phyloP scores from a whole-genome alignment of 148 eudicot species.

The Fagopyrum esculentum region DNA sequence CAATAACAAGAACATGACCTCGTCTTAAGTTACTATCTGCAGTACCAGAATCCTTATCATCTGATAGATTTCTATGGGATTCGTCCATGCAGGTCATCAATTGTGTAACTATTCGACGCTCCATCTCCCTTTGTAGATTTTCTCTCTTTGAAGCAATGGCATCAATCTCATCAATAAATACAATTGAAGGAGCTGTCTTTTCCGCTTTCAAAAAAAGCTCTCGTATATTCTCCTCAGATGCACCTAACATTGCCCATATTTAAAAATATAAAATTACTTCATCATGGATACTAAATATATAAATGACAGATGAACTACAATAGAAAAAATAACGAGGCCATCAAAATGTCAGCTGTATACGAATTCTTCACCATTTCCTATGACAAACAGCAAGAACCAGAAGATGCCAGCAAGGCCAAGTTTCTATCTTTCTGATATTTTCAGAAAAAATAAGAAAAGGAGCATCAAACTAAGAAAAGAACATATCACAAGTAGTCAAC shows the following conservation, averaged over 20 bases:
- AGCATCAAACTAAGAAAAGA: not conserved
- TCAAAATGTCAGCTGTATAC: not conserved
- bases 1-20: conserved; percentile 75
- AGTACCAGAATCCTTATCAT: conserved; percentile 22
- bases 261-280: not conserved
- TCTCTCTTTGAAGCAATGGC: conserved; percentile 92
- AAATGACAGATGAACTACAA: not conserved
- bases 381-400: not conserved
- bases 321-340: not conserved
- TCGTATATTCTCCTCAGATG: conserved; percentile 79
- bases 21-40: conserved; percentile 25
- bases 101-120: conserved; percentile 82
- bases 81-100: conserved; percentile 93
- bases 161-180: conserved; percentile 94
- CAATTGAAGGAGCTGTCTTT: conserved; percentile 87
- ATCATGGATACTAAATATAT: not conserved
- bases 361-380: not conserved
- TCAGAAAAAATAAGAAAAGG: no score
- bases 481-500: not conserved
- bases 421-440: not conserved
- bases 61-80: conserved; percentile 36
- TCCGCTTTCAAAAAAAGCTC: conserved; percentile 81
- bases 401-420: no score
- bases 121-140: conserved; percentile 83
- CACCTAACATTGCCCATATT: conserved; percentile 35